Evolutionary conservation across 768 basidiomycete species (phyloP), one percentile per base, ranked within the genome.

Genomic region (Cyclocybe cylindracea): DNA sequence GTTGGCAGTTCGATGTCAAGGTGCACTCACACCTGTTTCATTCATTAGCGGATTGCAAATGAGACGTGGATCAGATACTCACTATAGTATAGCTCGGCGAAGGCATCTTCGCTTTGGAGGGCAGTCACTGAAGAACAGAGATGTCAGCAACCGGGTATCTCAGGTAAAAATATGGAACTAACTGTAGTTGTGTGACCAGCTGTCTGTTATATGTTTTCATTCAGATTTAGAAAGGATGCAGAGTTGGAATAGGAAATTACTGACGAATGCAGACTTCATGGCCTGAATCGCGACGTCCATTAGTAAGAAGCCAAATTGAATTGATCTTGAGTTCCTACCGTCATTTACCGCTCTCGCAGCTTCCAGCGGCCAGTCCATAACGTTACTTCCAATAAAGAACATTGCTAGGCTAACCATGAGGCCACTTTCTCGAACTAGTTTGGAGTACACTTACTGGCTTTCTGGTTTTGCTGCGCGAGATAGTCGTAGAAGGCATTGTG

Each of bases 1-100:
- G 44, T 53, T 13, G 11, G 35, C 35, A 24, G 29, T 38, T 33
- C 9, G 9, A 39, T 19, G 33, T 16, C 4, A 35, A 34, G 16
- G 31, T 5, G 5, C 11, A 55, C 56, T 54, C 57, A 68, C 65
- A 44, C 49, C 66, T 65, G 32, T 31, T 24, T 10, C n/a, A 13
- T 39, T 37, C 6, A 37, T 35, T 6, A 56, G 37, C 24, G 33
- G 11, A 24, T 39, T 32, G 18, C 24, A 31, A n/a, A 7, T 6
- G 19, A 43, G 19, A 42, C 5, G 36, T n/a, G 40, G 34, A 18
- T 10, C n/a, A 7, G 29, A 19, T 18, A 66, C 81, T 34, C 56
- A 80, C 82, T 83, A 68, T 89, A 93, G 53, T 85, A 90, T 13
- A 93, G 73, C 66, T 92, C 89, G 3, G 89, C 89, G 51, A 91